Conservation (phyloP, 2,329 filamentous ascomycete species). For the Laburnicola sp. region DNA sequence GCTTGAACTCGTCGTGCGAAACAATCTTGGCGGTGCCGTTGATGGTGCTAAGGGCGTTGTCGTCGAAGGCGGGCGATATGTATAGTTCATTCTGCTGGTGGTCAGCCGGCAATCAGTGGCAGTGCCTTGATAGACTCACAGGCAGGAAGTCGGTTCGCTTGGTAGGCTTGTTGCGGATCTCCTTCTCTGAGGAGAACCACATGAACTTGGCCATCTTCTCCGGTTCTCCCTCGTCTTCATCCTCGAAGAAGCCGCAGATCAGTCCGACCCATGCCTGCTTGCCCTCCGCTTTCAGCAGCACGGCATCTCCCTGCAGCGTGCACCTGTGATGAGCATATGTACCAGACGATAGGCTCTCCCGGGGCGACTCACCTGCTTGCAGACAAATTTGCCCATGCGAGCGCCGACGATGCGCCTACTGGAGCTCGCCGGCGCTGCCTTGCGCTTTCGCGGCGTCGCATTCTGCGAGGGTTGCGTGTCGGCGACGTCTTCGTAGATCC, state of each 20-base stretch:
- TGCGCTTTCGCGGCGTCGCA: slow-evolving; percentile 41
- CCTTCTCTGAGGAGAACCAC: slow-evolving; percentile 93
- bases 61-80: slow-evolving; percentile 82
- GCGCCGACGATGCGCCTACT: slow-evolving; percentile 72
- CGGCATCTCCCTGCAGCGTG: slow-evolving; percentile 76
- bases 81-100: slow-evolving; percentile 78
- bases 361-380: slow-evolving; percentile 47
- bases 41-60: slow-evolving; percentile 84
- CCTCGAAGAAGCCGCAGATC: slow-evolving; percentile 78
- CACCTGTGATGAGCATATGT: neutral
- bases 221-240: slow-evolving; percentile 48
- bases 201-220: slow-evolving; percentile 83
- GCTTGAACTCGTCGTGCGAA: slow-evolving; percentile 69
- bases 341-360: neutral
- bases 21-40: slow-evolving; percentile 84
- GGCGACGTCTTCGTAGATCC: slow-evolving; percentile 56
- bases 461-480: slow-evolving; percentile 23
- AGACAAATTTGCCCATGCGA: slow-evolving; percentile 78
- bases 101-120: slow-evolving; percentile 17
- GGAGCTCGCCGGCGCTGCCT: slow-evolving; percentile 20
- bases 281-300: slow-evolving; percentile 85
- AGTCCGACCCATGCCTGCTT: slow-evolving; percentile 93
- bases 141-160: slow-evolving; percentile 78
- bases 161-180: slow-evolving; percentile 80
- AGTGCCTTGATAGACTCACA: slow-evolving; percentile 48